Conservation (phyloP, 2,329 filamentous ascomycete genomes). For the Claviceps maximensis region DNA sequence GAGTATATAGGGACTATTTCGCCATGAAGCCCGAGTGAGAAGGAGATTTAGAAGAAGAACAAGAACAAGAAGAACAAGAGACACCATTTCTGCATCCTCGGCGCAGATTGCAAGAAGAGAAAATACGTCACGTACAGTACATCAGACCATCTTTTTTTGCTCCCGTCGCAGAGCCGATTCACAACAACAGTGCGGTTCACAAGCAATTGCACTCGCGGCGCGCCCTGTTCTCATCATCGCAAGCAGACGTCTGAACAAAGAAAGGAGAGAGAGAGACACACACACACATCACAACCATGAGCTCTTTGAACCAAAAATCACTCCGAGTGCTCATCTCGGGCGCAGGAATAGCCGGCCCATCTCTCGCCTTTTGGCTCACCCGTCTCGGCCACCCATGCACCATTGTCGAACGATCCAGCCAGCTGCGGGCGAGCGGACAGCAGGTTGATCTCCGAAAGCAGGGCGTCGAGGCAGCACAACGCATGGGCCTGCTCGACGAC, state of each 20-base stretch:
- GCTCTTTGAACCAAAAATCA: constrained; percentile 11
- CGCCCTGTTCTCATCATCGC: too few relatives aligned
- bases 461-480: constrained; percentile 24
- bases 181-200: too few relatives aligned
- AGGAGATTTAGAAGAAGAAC: not conserved
- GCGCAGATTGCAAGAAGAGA: too few relatives aligned
- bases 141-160: too few relatives aligned
- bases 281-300: not conserved
- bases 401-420: constrained; percentile 27
- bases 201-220: too few relatives aligned
- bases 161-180: too few relatives aligned
- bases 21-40: too few relatives aligned
- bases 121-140: too few relatives aligned
- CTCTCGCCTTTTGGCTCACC: constrained; percentile 28
- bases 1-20: not conserved
- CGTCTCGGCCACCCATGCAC: constrained; percentile 25
- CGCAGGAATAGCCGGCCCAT: constrained; percentile 32
- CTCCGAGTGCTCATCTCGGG: constrained; percentile 36
- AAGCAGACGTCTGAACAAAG: too few relatives aligned
- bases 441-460: constrained; percentile 33
- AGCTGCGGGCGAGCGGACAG: constrained; percentile 26
- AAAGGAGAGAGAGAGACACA: too few relatives aligned
- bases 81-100: too few relatives aligned
- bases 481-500: constrained; percentile 25
- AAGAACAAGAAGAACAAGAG: too few relatives aligned